Percentiles rank a stretch among this genome's conserved stretches.
phyloP scores from a whole-genome alignment of 352 stramenopile species.

The Phytopythium aichiense region DNA sequence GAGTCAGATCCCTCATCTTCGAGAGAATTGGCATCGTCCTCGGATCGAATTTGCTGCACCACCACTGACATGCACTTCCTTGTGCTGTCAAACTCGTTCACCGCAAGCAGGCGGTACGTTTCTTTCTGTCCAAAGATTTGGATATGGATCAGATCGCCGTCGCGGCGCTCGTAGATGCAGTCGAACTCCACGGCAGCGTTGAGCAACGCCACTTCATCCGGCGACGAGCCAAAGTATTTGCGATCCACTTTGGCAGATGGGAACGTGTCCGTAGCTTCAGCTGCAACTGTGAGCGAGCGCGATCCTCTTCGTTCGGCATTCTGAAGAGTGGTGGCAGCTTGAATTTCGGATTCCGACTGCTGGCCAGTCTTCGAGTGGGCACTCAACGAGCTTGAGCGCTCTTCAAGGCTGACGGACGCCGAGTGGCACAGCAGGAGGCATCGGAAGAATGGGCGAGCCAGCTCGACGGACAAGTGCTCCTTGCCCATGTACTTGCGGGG shows the following conservation, averaged over 20 bases:
- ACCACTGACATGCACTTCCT: slow-evolving; percentile 85
- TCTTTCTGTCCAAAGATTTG: slow-evolving; percentile 73
- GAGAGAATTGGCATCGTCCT: not conserved
- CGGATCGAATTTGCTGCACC: slow-evolving; percentile 38
- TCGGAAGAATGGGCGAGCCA: slow-evolving; percentile 74
- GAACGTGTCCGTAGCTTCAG: slow-evolving; percentile 16
- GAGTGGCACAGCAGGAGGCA: slow-evolving; percentile 82
- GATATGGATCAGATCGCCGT: slow-evolving; percentile 71
- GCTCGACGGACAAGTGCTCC: slow-evolving; percentile 50
- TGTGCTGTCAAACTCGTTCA: slow-evolving; percentile 88
- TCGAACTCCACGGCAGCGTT: slow-evolving; percentile 79
- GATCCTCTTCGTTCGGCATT: not conserved
- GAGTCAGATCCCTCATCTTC: not conserved
- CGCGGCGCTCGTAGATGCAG: slow-evolving; percentile 73
- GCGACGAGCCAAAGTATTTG: slow-evolving; percentile 75
- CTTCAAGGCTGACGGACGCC: slow-evolving; percentile 55
- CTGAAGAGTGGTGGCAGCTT: not conserved
- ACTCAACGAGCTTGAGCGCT: slow-evolving; percentile 16
- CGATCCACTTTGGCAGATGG: slow-evolving; percentile 28
- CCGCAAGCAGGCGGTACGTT: slow-evolving; percentile 66
- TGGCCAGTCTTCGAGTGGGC: not conserved
- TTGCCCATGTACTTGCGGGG: slow-evolving; percentile 39
- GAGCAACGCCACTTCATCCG: slow-evolving; percentile 77
- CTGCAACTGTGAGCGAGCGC: not conserved
- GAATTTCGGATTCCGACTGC: not conserved